Base-by-base conservation (phyloP, 495 filamentous ascomycete species). In the Echria macrotheca region DNA sequence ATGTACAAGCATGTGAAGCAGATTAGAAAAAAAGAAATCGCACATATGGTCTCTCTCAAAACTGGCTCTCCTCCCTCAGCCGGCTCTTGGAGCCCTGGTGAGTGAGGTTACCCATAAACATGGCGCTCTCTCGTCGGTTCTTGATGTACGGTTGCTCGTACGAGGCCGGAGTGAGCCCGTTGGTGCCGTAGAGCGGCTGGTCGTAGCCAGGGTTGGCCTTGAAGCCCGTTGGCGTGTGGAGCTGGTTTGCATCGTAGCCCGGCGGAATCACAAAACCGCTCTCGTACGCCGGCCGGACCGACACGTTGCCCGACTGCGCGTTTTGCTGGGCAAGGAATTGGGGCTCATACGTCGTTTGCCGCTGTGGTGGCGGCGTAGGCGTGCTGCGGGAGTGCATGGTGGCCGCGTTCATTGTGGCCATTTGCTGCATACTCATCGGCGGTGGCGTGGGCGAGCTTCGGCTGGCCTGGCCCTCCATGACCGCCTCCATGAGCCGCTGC, bases 31-130 rank as follows among this genome's bases (percentile, higher is more conserved):
- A 32, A 52, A 50, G 7, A 32, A 35, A 35, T 3, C n/a, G 25
- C 7, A 8, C 17, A 41, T 36, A n/a, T 6, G 5, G 15, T 37
- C 24, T 31, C 28, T 3, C 24, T 49, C 54, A 64, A 18, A 57
- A 63, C 36, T 59, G 64, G 6, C 62, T 60, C 55, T 74, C 71
- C 28, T 76, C 73, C 10, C 72, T 61, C 12, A 75, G 40, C 4
- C 69, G 70, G 42, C 73, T 72, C 58, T 67, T 74, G 4, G 67
- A 69, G 22, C 62, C 59, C 54, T 72, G 70, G 18, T 73, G 67
- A 49, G 55, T 71, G 42, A 74, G 62, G 6, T 59, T 68, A 15
- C 66, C 68, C 69, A 72, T 70, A 39, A 72, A 70, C 66, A 76
- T 72, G 15, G 62, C 25, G 52, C 73, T 76, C 54, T 76, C 72